phyloP scores from a whole-genome alignment of 2,329 filamentous ascomycete species.

The Pseudomassariella vexata region DNA sequence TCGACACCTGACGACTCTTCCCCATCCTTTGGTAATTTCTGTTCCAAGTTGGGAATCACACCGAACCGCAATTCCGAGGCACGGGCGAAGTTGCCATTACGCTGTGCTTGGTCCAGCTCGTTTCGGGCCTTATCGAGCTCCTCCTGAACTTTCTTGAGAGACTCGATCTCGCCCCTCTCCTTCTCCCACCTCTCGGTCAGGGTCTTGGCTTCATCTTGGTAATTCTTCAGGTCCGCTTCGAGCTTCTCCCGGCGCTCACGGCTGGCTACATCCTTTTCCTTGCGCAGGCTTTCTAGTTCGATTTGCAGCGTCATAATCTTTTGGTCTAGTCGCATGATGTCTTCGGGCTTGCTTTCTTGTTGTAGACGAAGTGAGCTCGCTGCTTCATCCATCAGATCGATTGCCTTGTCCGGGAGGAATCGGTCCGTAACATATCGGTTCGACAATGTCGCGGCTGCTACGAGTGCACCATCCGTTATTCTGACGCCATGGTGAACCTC shows the following conservation, averaged over 20 bases:
- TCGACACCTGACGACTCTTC: conserved; percentile 28
- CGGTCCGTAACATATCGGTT: conserved; percentile 97
- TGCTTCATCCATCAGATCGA: conserved; percentile 93
- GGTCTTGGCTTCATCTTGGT: conserved; percentile 69
- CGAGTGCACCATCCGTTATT: conserved; percentile 86
- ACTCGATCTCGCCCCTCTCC: conserved; percentile 78
- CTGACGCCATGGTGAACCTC: conserved; percentile 95
- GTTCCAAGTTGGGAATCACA: conserved; percentile 74
- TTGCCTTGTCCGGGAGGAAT: conserved; percentile 94
- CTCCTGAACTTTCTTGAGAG: conserved; percentile 80
- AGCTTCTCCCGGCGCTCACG: conserved; percentile 83
- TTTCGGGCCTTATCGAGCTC: conserved; percentile 81
- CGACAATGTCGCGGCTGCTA: conserved; percentile 85
- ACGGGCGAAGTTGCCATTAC: conserved; percentile 80
- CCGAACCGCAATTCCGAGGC: conserved; percentile 91
- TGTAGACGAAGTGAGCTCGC: conserved; percentile 85
- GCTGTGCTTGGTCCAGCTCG: conserved; percentile 81
- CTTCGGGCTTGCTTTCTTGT: conserved; percentile 94
- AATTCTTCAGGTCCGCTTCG: conserved; percentile 67
- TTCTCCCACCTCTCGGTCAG: conserved; percentile 85
- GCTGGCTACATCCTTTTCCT: conserved; percentile 87
- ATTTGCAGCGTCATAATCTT: conserved; percentile 9
- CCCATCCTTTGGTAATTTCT: conserved; percentile 72
- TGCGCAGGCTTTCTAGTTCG: conserved; percentile 66
- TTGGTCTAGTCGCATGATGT: conserved; percentile 56